Evolutionary conservation across 768 basidiomycete genomes (phyloP), one percentile per base, ranked within the genome.

Genomic region (Pleurotus tuoliensis): DNA sequence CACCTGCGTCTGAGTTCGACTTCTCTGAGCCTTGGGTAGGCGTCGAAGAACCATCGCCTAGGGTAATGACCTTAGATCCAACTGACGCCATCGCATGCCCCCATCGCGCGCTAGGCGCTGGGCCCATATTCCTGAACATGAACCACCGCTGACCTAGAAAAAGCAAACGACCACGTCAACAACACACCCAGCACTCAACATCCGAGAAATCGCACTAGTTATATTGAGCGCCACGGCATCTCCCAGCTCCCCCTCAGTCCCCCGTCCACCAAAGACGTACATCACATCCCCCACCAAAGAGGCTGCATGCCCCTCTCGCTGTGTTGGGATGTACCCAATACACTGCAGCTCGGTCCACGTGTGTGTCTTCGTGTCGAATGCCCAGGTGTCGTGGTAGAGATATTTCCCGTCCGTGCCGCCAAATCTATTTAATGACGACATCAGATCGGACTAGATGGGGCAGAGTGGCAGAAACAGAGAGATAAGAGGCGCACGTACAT

Each of bases 61-160:
- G 81, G 4, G 99, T 94, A 62, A 92, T 91, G 3, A 99, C 90
- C 59, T 87, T 83, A 47, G 87, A 81, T 30, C 92, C 93, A 66
- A 90, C 87, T 9, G 92, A 86, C 5, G 95, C 93, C 94, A 99
- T 96, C 15, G 96, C 92, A 71, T 99, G 97, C 1, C 97, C 97
- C 7, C 92, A 95, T 49, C 97, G 82, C 2, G 93, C 92, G 40
- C 80, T 87, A 1, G 97, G 97, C 13, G 92, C 83, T 15, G 96
- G 96, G 0, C 97, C 97, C 97, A 99, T 99, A 67, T 98, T 97
- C 71, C 97, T 94, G 77, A 99, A 98, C 93, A 95, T 98, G 73
- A 94, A 99, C 97, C 97, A 99, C 63, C 97, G 81, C 66, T 94
- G 92, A 71, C 94, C 96, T 98, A 39, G 27, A 18, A 34, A 38